These are phyloP conservation scores for Endocalyx cinctus DNA, from an alignment of 2,329 filamentous ascomycete genomes.

Conservation along the genomic window DNA sequence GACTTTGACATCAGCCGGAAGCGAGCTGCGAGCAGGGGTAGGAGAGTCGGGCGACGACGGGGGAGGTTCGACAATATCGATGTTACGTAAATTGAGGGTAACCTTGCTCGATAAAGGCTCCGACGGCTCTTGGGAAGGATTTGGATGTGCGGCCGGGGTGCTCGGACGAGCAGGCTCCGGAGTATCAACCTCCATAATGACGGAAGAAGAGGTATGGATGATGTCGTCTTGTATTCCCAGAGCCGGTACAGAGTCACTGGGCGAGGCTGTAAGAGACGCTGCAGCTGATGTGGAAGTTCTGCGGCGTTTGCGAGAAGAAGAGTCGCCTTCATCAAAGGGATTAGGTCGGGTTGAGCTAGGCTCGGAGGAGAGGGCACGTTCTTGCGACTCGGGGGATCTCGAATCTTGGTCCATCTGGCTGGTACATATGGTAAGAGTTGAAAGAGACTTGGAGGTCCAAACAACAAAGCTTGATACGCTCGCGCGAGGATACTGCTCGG, in stretches of 20 bases:
- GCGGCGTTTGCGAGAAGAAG: slow-evolving; percentile 55
- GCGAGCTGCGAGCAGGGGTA: slow-evolving; percentile 18
- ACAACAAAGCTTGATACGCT: slow-evolving; percentile 40
- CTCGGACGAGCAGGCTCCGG: slow-evolving; percentile 34
- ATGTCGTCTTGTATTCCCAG: slow-evolving; percentile 25
- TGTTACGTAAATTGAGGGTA: slow-evolving; percentile 55
- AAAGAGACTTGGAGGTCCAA: slow-evolving; percentile 41
- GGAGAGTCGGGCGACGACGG: slow-evolving; percentile 42
- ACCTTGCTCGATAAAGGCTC: slow-evolving; percentile 52
- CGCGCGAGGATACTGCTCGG: slow-evolving; percentile 50
- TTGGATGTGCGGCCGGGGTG: too few species aligned
- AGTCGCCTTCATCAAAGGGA: slow-evolving; percentile 57
- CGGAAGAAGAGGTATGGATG: slow-evolving; percentile 28
- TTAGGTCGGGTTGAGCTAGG: slow-evolving; percentile 59
- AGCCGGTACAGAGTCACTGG: slow-evolving; percentile 47
- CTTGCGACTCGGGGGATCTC: slow-evolving; percentile 46
- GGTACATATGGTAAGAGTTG: slow-evolving; percentile 32
- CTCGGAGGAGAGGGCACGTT: slow-evolving; percentile 59
- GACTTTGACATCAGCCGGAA: slow-evolving; percentile 32
- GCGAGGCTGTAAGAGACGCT: slow-evolving; percentile 49
- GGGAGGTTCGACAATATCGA: slow-evolving; percentile 34
- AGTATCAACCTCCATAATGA: slow-evolving; percentile 36
- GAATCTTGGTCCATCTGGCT: slow-evolving; percentile 52
- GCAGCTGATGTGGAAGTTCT: too few species aligned
- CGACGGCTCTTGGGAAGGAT: slow-evolving; percentile 27